Evolutionary conservation across 371 early-diverging fungal genomes (phyloP).

Genomic region (Mycotypha africana): DNA sequence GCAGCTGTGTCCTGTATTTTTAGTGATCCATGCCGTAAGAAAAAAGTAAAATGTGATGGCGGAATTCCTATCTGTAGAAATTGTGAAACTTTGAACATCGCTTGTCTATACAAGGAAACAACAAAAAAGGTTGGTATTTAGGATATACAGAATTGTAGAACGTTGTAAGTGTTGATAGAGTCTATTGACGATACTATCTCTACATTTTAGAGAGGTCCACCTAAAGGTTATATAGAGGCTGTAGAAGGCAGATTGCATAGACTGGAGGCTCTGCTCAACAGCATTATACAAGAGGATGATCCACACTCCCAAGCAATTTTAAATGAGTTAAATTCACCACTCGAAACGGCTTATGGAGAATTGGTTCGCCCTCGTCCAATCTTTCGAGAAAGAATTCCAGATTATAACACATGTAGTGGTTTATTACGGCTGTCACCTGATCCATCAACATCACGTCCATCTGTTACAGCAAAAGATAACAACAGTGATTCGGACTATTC

Average conservation of each 20-base stretch:
- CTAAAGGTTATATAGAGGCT: conserved; percentile 71
- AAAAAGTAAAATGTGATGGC: conserved; percentile 64
- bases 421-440: too few species aligned
- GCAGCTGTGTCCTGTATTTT: too few species aligned
- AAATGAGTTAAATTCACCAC: conserved; percentile 51
- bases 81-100: conserved; percentile 20
- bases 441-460: too few species aligned
- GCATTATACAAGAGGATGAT: conserved; percentile 52
- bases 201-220: conserved; percentile 57
- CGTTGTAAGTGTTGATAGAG: too few species aligned
- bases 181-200: too few species aligned
- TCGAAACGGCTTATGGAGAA: conserved; percentile 41
- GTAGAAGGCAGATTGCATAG: conserved; percentile 64
- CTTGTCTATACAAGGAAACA: conserved; percentile 37
- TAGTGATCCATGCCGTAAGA: conserved; percentile 54
- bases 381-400: conserved; percentile 15
- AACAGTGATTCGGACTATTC: conserved; percentile 2
- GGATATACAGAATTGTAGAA: neutral
- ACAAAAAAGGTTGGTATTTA: conserved; percentile 31
- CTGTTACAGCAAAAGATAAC: neutral
- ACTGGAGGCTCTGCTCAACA: conserved; percentile 57
- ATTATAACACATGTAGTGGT: conserved; percentile 16
- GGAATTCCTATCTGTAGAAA: conserved; percentile 40
- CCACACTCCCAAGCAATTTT: conserved; percentile 52
- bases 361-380: conserved; percentile 28